Conservation (phyloP, 1,139 yeast species). For the Spathaspora sp. region DNA sequence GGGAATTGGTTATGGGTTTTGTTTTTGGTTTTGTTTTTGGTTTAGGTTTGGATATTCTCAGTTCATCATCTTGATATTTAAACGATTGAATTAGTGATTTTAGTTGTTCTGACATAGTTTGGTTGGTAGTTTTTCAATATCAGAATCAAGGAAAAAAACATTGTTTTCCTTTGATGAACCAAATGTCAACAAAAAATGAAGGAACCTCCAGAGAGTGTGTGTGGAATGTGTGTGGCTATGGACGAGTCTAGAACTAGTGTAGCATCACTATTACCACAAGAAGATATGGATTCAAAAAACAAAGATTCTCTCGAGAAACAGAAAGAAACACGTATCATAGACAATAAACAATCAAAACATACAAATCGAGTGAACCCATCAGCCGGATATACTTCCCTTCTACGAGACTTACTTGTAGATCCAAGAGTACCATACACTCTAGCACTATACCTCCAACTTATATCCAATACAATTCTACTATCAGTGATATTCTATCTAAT, state of each 20-base stretch:
- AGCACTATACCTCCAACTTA: constrained; percentile 69
- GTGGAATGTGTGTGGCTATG: not conserved
- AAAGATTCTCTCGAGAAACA: constrained; percentile 2
- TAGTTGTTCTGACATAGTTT: constrained; percentile 8
- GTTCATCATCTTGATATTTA: constrained; percentile 11
- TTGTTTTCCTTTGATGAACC: no score
- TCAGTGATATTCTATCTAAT: constrained; percentile 55
- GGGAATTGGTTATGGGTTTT: not conserved
- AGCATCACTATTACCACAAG: no score
- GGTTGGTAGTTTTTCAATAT: not conserved
- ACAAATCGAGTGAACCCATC: no score
- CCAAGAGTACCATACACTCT: constrained; percentile 54
- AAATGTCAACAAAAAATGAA: no score
- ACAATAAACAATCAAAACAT: no score
- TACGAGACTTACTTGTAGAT: constrained; percentile 12
- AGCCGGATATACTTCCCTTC: constrained; percentile 4
- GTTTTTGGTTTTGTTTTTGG: constrained; percentile 2
- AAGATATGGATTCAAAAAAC: constrained; percentile 29
- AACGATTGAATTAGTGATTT: constrained; percentile 19
- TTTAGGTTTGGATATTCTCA: constrained; percentile 3
- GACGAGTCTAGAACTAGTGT: not conserved
- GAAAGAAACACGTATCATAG: no score
- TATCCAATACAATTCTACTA: constrained; percentile 62
- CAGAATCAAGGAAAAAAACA: no score
- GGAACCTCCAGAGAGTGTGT: no score